phyloP scores from a whole-genome alignment of 2,329 filamentous ascomycete genomes.

The Zymoseptoria pseudotritici region DNA sequence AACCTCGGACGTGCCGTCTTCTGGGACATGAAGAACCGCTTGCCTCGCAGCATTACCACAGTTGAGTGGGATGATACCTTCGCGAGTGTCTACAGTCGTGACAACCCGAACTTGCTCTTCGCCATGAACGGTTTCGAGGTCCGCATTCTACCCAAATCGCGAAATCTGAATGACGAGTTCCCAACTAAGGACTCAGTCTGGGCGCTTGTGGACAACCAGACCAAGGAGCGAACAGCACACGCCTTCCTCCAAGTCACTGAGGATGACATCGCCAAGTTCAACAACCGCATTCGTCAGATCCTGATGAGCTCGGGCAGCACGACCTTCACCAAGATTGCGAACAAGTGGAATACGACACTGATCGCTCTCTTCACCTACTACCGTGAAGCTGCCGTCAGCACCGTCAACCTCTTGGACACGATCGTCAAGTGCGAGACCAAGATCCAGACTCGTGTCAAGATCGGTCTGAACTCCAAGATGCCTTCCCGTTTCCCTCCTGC shows the following conservation, averaged over 20 bases:
- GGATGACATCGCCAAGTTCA: conserved; percentile 97
- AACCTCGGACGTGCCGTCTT: conserved; percentile 96
- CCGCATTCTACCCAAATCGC: conserved; percentile 86
- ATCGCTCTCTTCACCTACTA: conserved; percentile 99
- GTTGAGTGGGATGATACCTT: conserved; percentile 99
- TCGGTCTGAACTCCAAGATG: conserved; percentile 98
- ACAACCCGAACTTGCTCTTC: conserved; percentile 94
- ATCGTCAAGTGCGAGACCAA: conserved; percentile 99
- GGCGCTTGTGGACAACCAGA: conserved; percentile 93
- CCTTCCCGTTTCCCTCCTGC: conserved; percentile 95
- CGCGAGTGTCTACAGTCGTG: conserved; percentile 92
- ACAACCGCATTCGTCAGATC: conserved; percentile 96
- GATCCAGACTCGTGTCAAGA: conserved; percentile 98
- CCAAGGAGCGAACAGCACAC: conserved; percentile 93
- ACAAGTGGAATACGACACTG: conserved; percentile 98
- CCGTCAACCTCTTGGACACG: conserved; percentile 85
- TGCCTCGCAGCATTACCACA: conserved; percentile 89
- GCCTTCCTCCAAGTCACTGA: conserved; percentile 97
- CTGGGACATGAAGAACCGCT: conserved; percentile 96
- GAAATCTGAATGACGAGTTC: conserved; percentile 94
- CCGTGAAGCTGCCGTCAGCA: conserved; percentile 92
- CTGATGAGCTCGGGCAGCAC: conserved; percentile 99
- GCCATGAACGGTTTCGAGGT: conserved; percentile 99
- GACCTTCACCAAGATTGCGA: conserved; percentile 98
- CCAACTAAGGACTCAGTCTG: conserved; percentile 96